Conservation (phyloP, 2,329 filamentous ascomycete genomes). For the Phialophora expanda region DNA sequence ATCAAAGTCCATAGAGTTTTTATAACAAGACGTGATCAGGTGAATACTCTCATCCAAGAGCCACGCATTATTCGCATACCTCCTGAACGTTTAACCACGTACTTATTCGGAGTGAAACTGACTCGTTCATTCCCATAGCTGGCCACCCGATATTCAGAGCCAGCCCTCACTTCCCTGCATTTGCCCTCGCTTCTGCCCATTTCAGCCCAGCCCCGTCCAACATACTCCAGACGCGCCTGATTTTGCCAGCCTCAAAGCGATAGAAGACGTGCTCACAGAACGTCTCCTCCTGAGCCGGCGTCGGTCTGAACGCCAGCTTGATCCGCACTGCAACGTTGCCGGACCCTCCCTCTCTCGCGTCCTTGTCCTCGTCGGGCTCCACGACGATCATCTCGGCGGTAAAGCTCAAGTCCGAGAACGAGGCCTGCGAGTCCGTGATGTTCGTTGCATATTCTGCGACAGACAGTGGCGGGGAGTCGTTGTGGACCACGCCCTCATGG, state of each 20-base stretch:
- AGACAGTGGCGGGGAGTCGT: conserved; percentile 24
- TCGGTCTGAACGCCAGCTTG: conserved; percentile 24
- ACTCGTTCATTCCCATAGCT: too few species aligned
- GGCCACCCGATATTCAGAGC: neutral
- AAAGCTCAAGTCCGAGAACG: conserved; percentile 26
- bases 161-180: neutral
- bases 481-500: conserved; percentile 25
- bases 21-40: neutral
- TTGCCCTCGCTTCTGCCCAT: conserved; percentile 8
- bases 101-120: too few species aligned
- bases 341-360: neutral
- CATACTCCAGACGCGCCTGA: conserved; percentile 29
- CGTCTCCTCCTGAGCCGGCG: conserved; percentile 6
- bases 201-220: conserved; percentile 28
- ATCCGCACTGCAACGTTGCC: conserved; percentile 27
- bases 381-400: conserved; percentile 26
- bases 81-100: too few species aligned
- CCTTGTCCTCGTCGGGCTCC: conserved; percentile 19
- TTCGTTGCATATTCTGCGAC: conserved; percentile 25
- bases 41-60: too few species aligned
- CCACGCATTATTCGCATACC: too few species aligned
- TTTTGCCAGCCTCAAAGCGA: conserved; percentile 28
- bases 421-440: conserved; percentile 22
- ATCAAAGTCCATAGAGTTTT: neutral
- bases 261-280: conserved; percentile 34